Percentiles rank a stretch among this genome's conserved stretches.
phyloP scores from a whole-genome alignment of 2,329 filamentous ascomycete species.

The Colletotrichum destructivum region DNA sequence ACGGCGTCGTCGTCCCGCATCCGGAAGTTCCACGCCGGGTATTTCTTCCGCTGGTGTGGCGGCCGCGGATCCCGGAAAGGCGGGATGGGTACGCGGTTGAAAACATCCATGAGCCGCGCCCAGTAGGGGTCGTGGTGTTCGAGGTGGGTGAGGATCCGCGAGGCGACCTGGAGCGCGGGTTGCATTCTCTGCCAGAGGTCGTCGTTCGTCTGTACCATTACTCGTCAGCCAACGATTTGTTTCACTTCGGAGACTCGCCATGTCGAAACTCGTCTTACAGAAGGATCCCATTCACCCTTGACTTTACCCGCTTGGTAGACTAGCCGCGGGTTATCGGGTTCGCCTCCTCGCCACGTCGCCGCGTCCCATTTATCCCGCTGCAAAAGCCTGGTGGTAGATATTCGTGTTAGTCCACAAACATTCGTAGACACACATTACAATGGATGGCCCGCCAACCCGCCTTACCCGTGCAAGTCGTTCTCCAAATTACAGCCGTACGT shows the following conservation, averaged over 20 bases:
- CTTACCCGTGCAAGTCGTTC: constrained; percentile 47
- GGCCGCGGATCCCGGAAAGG: constrained; percentile 34
- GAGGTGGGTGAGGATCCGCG: constrained; percentile 44
- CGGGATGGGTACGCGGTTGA: constrained; percentile 46
- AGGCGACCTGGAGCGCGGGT: constrained; percentile 48
- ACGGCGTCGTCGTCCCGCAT: background rate
- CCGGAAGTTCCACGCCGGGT: background rate
- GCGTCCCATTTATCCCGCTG: constrained; percentile 27
- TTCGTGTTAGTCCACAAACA: background rate
- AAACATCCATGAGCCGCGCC: constrained; percentile 44
- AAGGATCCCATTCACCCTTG: constrained; percentile 46
- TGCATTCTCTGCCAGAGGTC: constrained; percentile 49
- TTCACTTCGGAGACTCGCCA: too few relatives aligned
- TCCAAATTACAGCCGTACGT: constrained; percentile 31
- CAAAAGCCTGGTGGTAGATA: constrained; percentile 28
- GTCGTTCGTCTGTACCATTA: constrained; percentile 44
- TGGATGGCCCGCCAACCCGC: background rate
- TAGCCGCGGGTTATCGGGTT: constrained; percentile 11
- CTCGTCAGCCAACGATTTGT: constrained; percentile 10
- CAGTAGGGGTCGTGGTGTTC: constrained; percentile 44
- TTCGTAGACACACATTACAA: background rate
- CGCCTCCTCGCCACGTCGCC: background rate
- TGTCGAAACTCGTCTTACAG: constrained; percentile 31
- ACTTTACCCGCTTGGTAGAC: constrained; percentile 45
- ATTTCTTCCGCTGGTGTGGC: background rate